Conservation (phyloP, 2,329 filamentous ascomycete species). For the Colletotrichum sp. region DNA sequence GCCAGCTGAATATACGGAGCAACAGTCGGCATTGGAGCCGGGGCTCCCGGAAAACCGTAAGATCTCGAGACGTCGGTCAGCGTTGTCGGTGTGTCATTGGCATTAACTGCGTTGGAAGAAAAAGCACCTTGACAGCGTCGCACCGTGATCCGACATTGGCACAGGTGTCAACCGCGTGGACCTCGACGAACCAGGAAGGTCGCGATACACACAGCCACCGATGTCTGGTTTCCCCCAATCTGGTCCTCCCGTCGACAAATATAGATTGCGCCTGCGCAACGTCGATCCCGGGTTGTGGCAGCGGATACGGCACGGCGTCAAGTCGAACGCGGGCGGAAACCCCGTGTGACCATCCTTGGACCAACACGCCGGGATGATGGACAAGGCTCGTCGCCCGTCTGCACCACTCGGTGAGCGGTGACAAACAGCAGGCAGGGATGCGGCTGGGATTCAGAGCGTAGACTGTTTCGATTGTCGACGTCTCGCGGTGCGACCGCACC, state of each 20-base stretch:
- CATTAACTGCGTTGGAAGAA: neutral
- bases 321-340: neutral
- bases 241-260: neutral
- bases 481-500: neutral
- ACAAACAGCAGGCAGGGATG: neutral
- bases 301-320: neutral
- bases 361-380: slow-evolving; percentile 3
- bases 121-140: neutral
- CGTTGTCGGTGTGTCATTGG: neutral
- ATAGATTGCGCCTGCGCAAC: neutral
- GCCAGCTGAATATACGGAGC: neutral
- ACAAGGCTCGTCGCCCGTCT: neutral
- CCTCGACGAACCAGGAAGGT: neutral
- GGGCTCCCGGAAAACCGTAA: neutral
- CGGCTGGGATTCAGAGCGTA: neutral
- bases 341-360: slow-evolving; percentile 8
- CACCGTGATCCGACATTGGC: neutral
- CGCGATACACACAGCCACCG: neutral
- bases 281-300: slow-evolving; percentile 3
- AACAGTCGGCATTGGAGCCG: neutral
- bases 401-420: neutral
- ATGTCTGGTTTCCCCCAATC: neutral
- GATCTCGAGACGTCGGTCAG: neutral
- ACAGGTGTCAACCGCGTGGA: neutral
- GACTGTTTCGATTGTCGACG: neutral